Evolutionary conservation across 202 grass and related monocot genomes (phyloP).

Genomic region (Carex sylvatica): DNA sequence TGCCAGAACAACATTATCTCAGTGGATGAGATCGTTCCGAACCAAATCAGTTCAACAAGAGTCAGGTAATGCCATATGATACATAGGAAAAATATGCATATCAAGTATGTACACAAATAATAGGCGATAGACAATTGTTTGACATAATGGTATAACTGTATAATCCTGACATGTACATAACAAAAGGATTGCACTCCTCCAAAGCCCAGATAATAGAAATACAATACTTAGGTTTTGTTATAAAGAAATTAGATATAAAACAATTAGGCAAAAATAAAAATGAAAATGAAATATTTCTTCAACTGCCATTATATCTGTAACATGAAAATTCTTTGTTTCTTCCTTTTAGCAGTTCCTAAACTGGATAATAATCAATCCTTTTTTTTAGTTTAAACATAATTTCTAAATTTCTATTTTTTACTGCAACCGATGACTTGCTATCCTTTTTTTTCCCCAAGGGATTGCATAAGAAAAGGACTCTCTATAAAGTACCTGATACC

Average conservation of each 20-base stretch:
- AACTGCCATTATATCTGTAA: background rate
- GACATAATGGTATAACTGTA: background rate
- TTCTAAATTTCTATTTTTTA: background rate
- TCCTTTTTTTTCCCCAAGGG: slow-evolving; percentile 36
- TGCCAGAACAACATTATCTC: slow-evolving; percentile 71
- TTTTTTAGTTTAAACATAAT: background rate
- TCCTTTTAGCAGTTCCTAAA: background rate
- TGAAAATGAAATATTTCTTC: background rate
- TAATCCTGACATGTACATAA: background rate
- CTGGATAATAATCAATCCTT: background rate
- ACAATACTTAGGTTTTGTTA: background rate
- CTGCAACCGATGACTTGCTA: background rate
- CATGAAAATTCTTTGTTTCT: background rate
- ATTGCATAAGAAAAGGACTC: slow-evolving; percentile 56
- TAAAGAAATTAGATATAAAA: background rate
- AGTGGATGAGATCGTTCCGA: slow-evolving; percentile 79
- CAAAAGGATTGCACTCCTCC: background rate
- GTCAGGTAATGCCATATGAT: slow-evolving; percentile 49
- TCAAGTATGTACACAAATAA: background rate
- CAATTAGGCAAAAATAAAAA: background rate
- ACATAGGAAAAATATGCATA: background rate
- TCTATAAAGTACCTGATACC: slow-evolving; percentile 75
- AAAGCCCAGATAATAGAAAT: background rate
- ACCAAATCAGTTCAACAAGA: slow-evolving; percentile 94
- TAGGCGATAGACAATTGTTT: background rate